Percentiles rank a stretch among this genome's conserved stretches.
phyloP scores from a whole-genome alignment of 2,329 filamentous ascomycete genomes.

The Fusarium equiseti region DNA sequence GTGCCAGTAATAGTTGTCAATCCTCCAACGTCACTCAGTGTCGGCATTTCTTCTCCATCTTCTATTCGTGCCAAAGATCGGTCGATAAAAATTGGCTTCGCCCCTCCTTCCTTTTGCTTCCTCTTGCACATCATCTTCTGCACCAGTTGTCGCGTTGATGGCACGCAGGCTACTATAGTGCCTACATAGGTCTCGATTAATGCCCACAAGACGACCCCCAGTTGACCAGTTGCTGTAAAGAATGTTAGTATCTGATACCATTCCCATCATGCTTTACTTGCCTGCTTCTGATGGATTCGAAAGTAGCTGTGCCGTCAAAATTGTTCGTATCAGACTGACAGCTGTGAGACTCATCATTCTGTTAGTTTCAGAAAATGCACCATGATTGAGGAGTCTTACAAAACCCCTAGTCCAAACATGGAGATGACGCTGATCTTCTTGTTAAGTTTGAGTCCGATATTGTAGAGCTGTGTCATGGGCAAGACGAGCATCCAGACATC shows the following conservation, averaged over 20 bases:
- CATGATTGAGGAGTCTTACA: background rate
- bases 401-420: background rate
- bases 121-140: background rate
- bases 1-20: background rate
- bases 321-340: background rate
- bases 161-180: background rate
- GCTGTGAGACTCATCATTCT: background rate
- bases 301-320: background rate
- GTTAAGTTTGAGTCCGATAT: background rate
- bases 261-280: background rate
- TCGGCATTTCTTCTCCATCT: background rate
- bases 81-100: background rate
- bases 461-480: conserved; percentile 12
- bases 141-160: background rate
- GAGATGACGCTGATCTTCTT: conserved; percentile 4
- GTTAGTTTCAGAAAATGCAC: background rate
- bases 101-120: fast-evolving
- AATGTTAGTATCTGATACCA: background rate
- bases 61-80: background rate
- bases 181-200: conserved; percentile 6
- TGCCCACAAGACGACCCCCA: background rate
- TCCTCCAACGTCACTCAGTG: background rate
- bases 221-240: background rate
- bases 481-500: conserved; percentile 25
- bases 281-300: background rate